Percentiles rank a stretch among this genome's conserved stretches.
These are phyloP conservation scores for Fraxinus americana DNA, from an alignment of 257 asterid species.

Conservation along the genomic window DNA sequence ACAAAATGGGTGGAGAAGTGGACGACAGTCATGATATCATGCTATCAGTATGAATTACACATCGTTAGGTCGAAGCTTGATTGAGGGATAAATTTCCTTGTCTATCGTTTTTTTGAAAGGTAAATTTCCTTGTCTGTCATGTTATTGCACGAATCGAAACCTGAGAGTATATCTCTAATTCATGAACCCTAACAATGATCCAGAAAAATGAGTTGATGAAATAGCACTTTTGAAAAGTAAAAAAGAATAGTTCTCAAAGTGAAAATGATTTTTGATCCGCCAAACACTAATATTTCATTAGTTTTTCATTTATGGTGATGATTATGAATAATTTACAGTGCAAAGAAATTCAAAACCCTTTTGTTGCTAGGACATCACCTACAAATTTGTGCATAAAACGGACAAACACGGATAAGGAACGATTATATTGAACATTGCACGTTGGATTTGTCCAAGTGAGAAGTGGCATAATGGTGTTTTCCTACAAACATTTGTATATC, in stretches of 20 bases:
- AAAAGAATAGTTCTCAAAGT: neutral
- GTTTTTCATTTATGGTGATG: neutral
- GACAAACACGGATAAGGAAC: neutral
- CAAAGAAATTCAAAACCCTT: neutral
- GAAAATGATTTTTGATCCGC: neutral
- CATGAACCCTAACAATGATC: neutral
- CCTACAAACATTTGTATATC: neutral
- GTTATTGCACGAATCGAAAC: neutral
- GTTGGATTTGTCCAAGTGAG: neutral
- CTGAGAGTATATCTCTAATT: neutral
- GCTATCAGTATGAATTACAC: neutral
- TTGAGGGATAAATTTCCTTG: constrained; percentile 11
- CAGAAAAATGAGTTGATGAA: neutral
- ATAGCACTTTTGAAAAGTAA: neutral
- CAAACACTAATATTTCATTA: neutral
- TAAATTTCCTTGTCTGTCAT: constrained; percentile 4
- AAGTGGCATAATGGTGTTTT: neutral
- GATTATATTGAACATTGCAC: neutral
- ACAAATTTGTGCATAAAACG: neutral
- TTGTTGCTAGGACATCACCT: neutral
- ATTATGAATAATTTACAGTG: neutral
- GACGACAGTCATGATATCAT: neutral
- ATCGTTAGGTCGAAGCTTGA: neutral
- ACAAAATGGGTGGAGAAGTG: neutral
- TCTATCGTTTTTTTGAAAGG: neutral